These are phyloP conservation scores for Nannizzia gypsea DNA, from an alignment of 2,329 filamentous ascomycete species.

Conservation along the genomic window DNA sequence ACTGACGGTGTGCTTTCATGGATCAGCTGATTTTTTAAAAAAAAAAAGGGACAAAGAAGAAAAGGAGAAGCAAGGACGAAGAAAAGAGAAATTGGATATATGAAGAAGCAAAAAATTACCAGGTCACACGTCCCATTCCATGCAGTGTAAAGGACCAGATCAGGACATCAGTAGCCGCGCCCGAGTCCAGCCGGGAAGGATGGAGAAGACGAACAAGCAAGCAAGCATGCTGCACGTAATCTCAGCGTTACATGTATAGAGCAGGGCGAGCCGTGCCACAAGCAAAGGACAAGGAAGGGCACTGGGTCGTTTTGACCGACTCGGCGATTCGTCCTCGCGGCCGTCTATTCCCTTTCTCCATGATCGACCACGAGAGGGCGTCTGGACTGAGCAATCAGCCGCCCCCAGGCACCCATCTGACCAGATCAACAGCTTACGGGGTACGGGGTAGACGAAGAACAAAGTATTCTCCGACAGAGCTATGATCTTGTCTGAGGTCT, in stretches of 20 bases:
- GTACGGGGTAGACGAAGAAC: neutral
- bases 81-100: neutral
- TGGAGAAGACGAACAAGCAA: neutral
- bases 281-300: neutral
- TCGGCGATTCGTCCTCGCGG: neutral
- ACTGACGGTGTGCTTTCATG: neutral
- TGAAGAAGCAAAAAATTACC: neutral
- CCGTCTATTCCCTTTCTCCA: neutral
- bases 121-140: neutral
- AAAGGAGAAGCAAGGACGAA: neutral
- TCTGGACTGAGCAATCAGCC: neutral
- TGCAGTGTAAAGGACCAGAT: neutral
- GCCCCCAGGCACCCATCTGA: neutral
- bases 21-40: neutral
- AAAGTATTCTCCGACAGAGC: neutral
- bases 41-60: too few species aligned
- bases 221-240: neutral
- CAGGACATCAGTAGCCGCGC: slow-evolving; percentile 1
- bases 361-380: neutral
- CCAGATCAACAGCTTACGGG: neutral
- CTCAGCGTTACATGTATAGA: neutral
- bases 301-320: neutral
- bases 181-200: slow-evolving; percentile 2
- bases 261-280: neutral
- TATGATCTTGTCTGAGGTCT: neutral